Conservation (phyloP, 2,329 filamentous ascomycete genomes). For the Penicillium capsulatum region DNA sequence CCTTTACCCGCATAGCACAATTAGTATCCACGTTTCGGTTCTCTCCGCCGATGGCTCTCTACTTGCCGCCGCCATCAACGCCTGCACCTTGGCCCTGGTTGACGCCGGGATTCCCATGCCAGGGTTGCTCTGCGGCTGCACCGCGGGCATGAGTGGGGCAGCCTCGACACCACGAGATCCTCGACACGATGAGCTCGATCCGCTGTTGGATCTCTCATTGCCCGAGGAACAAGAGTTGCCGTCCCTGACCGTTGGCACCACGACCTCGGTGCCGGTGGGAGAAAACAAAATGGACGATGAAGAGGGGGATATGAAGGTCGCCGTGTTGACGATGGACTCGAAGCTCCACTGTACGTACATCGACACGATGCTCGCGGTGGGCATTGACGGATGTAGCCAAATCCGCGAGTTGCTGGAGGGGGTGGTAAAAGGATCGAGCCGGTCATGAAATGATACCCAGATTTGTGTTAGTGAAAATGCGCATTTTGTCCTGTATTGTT, state of each 20-base stretch:
- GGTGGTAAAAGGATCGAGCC: conserved; percentile 60
- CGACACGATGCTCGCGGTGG: conserved; percentile 90
- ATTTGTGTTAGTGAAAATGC: too few species aligned
- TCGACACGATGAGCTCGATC: conserved; percentile 42
- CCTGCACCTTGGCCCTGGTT: conserved; percentile 82
- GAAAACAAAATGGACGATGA: conserved; percentile 56
- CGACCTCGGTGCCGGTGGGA: conserved; percentile 35
- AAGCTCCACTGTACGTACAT: conserved; percentile 73
- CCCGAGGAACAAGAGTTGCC: conserved; percentile 69
- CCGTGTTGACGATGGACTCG: conserved; percentile 79
- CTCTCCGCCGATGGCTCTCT: conserved; percentile 86
- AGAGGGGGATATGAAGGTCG: conserved; percentile 54
- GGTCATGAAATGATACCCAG: conserved; percentile 8
- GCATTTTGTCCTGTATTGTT: too few species aligned
- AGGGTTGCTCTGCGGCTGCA: conserved; percentile 84
- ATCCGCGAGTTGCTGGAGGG: conserved; percentile 75
- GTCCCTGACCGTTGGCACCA: conserved; percentile 77
- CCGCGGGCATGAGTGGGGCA: conserved; percentile 63
- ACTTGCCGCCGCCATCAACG: conserved; percentile 85
- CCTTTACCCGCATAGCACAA: conserved; percentile 82
- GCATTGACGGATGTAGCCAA: conserved; percentile 85
- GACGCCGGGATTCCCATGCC: conserved; percentile 95
- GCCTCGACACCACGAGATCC: conserved; percentile 40
- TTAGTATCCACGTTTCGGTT: conserved; percentile 78
- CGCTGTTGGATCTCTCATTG: conserved; percentile 42